Base-by-base conservation (phyloP, 352 stramenopile species). In the Achlya hypogyna region DNA sequence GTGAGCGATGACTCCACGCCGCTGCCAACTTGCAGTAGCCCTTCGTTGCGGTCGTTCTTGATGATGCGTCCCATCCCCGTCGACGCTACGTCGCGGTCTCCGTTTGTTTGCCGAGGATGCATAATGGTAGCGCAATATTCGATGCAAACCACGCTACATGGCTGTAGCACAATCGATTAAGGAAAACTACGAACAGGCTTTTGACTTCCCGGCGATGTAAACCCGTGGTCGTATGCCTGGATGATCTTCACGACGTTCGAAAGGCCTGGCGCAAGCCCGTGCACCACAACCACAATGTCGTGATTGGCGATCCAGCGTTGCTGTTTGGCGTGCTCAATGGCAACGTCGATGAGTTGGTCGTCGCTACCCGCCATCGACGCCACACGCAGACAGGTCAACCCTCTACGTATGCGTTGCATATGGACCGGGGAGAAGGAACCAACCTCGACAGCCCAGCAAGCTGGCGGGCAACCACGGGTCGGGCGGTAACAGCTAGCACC, bases 161-260 rank as follows among this genome's bases (percentile, higher is more conserved):
- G n/a, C n/a, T n/a, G n/a, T n/a, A n/a, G n/a, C n/a, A n/a, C n/a
- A n/a, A n/a, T n/a, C n/a, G n/a, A n/a, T n/a, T n/a, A n/a, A n/a
- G n/a, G n/a, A n/a, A n/a, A n/a, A n/a, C n/a, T n/a, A n/a, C n/a
- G n/a, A n/a, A n/a, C n/a, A n/a, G n/a, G n/a, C n/a, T n/a, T 5
- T 5, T 60, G 52, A 31, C 45, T 31, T 38, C 51, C 45, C 14
- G 60, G 60, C 22, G 35, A 70, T 5, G 43, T 10, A 29, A 49
- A 93, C 16, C 78, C 81, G 32, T 80, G 64, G 27, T 81, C 77
- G 65, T 84, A 79, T 4, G 82, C 83, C 68, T 93, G 75, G 51
- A 95, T 89, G 31, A 97, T 89, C 49, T 94, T 94, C 31, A 97
- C 79, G 51, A 95, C 88, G 65, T 96, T 97, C 28, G 87, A 93